Conservation (phyloP, 371 early-diverging fungal species). For the Mortierella sp. region DNA sequence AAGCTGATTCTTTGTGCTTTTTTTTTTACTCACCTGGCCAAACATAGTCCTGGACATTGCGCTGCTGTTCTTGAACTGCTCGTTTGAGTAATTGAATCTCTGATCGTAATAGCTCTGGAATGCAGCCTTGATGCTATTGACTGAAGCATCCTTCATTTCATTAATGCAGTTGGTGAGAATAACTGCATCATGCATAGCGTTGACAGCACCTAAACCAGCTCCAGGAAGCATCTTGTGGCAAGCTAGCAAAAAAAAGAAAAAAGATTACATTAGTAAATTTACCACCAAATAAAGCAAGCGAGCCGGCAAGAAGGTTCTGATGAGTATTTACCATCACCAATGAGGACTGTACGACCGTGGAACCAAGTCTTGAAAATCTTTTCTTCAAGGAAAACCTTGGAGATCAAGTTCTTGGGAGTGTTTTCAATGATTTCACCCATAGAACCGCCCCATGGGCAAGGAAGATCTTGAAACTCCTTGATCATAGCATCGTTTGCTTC, state of each 20-base stretch:
- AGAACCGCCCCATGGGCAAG: slow-evolving; percentile 18
- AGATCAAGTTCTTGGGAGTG: background rate
- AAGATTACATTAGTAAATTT: background rate
- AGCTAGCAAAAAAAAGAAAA: background rate
- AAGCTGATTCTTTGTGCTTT: background rate
- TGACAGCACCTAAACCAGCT: slow-evolving; percentile 6
- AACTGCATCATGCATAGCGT: slow-evolving; percentile 12
- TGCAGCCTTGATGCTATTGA: background rate
- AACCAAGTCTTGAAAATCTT: slow-evolving; percentile 9
- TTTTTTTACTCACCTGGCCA: slow-evolving; percentile 13
- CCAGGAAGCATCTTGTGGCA: slow-evolving; percentile 24
- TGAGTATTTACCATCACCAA: slow-evolving; percentile 8
- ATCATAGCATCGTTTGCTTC: slow-evolving; percentile 33
- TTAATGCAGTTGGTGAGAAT: background rate
- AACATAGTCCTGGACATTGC: background rate
- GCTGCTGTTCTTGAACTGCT: slow-evolving; percentile 9
- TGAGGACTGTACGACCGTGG: slow-evolving; percentile 10
- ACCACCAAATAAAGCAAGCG: background rate
- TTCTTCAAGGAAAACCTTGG: slow-evolving; percentile 7
- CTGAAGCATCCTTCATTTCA: background rate
- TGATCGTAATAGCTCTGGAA: background rate
- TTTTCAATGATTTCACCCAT: slow-evolving; percentile 9
- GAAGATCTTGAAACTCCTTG: slow-evolving; percentile 12
- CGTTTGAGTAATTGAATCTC: background rate
- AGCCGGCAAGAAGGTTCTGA: background rate